Evolutionary conservation across 2,329 filamentous ascomycete species (phyloP), one percentile per base, ranked within the genome.

Genomic region (Orbilia blumenaviensis): DNA sequence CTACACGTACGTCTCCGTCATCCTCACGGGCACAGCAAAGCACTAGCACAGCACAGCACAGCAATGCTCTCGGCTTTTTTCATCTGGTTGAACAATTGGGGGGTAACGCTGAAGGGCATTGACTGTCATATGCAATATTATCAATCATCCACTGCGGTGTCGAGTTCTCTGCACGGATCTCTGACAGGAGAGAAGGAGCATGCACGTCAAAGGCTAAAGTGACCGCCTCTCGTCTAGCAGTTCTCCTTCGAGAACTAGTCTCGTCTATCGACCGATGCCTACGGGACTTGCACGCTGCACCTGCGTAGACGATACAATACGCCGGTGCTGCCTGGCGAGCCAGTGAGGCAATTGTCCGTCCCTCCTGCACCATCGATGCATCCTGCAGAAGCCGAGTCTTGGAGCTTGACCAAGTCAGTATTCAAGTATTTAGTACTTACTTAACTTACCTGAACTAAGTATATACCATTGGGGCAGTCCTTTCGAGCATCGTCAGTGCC

Each of bases 241-340:
- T 66, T 64, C 72, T 68, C n/a, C 58, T 76, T 76, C 72, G 34
- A 76, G 72, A 54, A 61, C 64, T 76, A 76, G 72, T 61, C 58
- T 76, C 38, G 72, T 69, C 64, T 56, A 66, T 68, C 71, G 48
- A 44, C 50, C 63, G 48, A 75, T 64, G 71, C 71, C 63, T 58
- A 36, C 48, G 8, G 18, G 21, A 56, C 41, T 71, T 56, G 27
- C 34, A 46, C n/a, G 29, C 41, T 61, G 66, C 56, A 62, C 60
- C 61, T 46, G 18, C 61, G 52, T 56, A 34, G 32, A 48, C 52
- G 41, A 46, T 29, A 48, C 52, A 32, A 46, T 29, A 27, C 66
- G 12, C n/a, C 42, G 42, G 46, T 63, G 52, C 52, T 56, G 44
- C 56, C 46, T 58, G 41, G 42, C n/a, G n/a, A n/a, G n/a, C n/a